Percentiles rank a stretch among this genome's conserved stretches.
Conservation (phyloP, 164 flowering plant genomes). For the Umbilicus rupestris region DNA sequence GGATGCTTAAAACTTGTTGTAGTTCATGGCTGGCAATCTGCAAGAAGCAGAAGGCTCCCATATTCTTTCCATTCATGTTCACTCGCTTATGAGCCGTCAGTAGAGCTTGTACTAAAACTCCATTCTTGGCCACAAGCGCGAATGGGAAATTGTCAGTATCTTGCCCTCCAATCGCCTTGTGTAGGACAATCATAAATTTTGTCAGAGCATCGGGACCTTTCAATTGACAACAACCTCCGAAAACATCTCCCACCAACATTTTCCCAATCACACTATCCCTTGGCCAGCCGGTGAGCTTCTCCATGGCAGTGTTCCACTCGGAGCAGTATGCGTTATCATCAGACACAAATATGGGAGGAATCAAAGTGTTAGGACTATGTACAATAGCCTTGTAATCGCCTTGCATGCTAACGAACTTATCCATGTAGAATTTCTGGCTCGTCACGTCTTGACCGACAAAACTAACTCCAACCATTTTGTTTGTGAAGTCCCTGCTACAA, state of each 20-base stretch:
- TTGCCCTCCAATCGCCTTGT: conserved; percentile 77
- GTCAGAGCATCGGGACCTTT: conserved; percentile 87
- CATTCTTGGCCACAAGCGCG: conserved; percentile 59
- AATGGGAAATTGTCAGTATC: conserved; percentile 75
- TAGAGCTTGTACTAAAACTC: conserved; percentile 75
- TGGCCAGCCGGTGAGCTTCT: conserved; percentile 84
- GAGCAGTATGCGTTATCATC: conserved; percentile 90
- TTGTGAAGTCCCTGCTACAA: conserved; percentile 70
- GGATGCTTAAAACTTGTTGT: conserved; percentile 68
- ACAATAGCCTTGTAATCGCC: conserved; percentile 94
- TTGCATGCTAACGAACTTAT: conserved; percentile 83
- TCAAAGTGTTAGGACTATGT: conserved; percentile 86
- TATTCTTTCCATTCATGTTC: conserved; percentile 58
- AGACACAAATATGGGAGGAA: conserved; percentile 95
- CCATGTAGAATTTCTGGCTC: conserved; percentile 85
- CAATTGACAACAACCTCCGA: conserved; percentile 81
- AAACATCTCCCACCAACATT: conserved; percentile 84
- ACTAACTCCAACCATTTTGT: conserved; percentile 83
- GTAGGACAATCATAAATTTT: conserved; percentile 83
- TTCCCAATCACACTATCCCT: conserved; percentile 65
- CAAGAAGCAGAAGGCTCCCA: conserved; percentile 93
- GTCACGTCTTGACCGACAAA: conserved; percentile 97
- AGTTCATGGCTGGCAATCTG: conserved; percentile 87
- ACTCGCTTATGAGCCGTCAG: conserved; percentile 91
- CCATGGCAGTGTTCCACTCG: conserved; percentile 98